Evolutionary conservation across 371 early-diverging fungal species (phyloP), one percentile per base, ranked within the genome.

Genomic region (Rhizomucor miehei): DNA sequence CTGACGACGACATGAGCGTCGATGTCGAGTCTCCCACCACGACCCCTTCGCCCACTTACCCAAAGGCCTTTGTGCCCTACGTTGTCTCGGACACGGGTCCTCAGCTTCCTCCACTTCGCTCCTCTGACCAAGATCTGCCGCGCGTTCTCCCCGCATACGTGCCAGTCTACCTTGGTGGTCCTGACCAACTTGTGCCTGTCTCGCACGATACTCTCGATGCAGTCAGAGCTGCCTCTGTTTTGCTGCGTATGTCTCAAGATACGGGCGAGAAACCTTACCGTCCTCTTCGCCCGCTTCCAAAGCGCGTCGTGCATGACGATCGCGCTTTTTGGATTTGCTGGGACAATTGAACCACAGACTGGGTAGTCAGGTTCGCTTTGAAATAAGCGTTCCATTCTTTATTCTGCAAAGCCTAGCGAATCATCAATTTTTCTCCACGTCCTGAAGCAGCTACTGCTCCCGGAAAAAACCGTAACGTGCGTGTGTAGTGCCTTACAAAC

Each of bases 211-310:
- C 79, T 23, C 70, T 78, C 24, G 84, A 81, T 40, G 73, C 79
- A 14, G 74, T 83, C 53, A 75, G 73, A 55, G 80, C 84, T 8
- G 74, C 79, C 14, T 69, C 80, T 36, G 59, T 73, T 5, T 64
- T 84, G 8, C 80, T 80, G 51, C 63, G 77, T n/a, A 62, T 84
- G 46, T 81, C 81, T 0, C 77, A 72, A 46, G 81, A 83, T 49
- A 72, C 77, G 58, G 84, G 84, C 13, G 64, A 63, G 16, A 65
- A 79, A 19, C 82, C 82, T 6, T 75, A 67, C 47, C 63, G 62
- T 11, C 72, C 70, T 25, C 21, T 63, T 8, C 57, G 58, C 13
- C 52, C 61, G 6, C 52, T 75, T 16, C 70, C 75, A 13, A 65
- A 59, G 17, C 63, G 60, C 38, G 71, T 75, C 11, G 60, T 66